Evolutionary conservation across 2,329 filamentous ascomycete genomes (phyloP), one percentile per base, ranked within the genome.

Genomic region (Camptophora hylomeconis): DNA sequence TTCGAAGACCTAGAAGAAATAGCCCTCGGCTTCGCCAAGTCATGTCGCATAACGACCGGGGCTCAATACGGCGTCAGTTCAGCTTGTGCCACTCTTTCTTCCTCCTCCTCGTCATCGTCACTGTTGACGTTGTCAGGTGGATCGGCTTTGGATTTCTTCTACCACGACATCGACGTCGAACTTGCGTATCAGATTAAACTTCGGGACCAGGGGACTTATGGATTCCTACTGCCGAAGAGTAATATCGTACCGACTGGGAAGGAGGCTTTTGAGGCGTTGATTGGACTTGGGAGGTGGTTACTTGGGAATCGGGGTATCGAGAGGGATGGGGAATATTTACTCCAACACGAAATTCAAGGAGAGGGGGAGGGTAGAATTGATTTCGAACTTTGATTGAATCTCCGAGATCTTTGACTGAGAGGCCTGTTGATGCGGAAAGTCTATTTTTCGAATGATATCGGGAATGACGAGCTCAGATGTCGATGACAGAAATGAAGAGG

Each of bases 111-210:
- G 30, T 48, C 42, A 2, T 45, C 45, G 20, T 61, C 63, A 3
- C 62, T 72, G 20, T 70, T 86, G 38, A 80, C 89, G 49, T 69
- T 69, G 0, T 73, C 76, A 3, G 86, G 87, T 20, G 87, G 87
- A 3, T 86, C 80, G 26, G 82, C 81, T 2, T 72, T 95, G 22
- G 89, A 95, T 54, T 95, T 81, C 74, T 93, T 98, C 55, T 93
- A 92, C 51, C 81, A 92, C 44, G 79, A 92, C 45, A 57, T 95
- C 37, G 63, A 67, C 25, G 80, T 87, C 11, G 75, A 72, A 38
- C 92, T 82, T 51, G 80, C 83, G 34, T 95, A 92, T 52, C 89
- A 95, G 61, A 78, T 78, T 56, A 95, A 95, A 58, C 63, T 98
- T 16, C 68, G 89, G 26, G 89, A 98, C 51, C 89, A 80, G 0